Evolutionary conservation across 306 rosid species (phyloP).

Genomic region (Acacia acuminata): DNA sequence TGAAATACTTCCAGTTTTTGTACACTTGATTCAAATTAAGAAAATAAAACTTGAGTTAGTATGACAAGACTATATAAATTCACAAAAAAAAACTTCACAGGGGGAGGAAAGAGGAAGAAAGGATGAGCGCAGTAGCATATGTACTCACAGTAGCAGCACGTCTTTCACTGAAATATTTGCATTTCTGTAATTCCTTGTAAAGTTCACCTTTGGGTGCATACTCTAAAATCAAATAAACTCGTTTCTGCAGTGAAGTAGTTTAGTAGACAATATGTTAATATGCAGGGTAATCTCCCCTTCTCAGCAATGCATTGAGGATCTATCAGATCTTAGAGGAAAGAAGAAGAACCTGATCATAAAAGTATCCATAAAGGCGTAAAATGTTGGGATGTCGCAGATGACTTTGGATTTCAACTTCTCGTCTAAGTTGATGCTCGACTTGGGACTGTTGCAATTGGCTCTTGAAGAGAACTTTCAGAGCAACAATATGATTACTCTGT

Average conservation of each 20-base stretch:
- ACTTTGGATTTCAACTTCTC: conserved; percentile 98
- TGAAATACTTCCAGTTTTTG: neutral
- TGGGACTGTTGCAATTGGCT: conserved; percentile 98
- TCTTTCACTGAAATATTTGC: conserved; percentile 96
- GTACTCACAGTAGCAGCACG: conserved; percentile 97
- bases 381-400: conserved; percentile 98
- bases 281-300: neutral
- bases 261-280: conserved; percentile 18
- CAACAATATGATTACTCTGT: conserved; percentile 97
- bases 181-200: conserved; percentile 92
- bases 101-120: neutral
- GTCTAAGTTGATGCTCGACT: conserved; percentile 96
- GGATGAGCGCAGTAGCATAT: neutral
- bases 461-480: conserved; percentile 93
- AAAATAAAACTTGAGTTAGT: neutral
- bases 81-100: neutral
- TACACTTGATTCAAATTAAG: neutral
- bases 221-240: conserved; percentile 93
- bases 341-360: conserved; percentile 78
- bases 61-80: neutral
- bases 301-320: neutral
- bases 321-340: conserved; percentile 1
- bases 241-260: conserved; percentile 61
- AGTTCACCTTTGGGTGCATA: conserved; percentile 99
- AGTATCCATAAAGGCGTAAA: conserved; percentile 91